These are phyloP conservation scores for Candida oleophila DNA, from an alignment of 805 yeast species.

Conservation along the genomic window DNA sequence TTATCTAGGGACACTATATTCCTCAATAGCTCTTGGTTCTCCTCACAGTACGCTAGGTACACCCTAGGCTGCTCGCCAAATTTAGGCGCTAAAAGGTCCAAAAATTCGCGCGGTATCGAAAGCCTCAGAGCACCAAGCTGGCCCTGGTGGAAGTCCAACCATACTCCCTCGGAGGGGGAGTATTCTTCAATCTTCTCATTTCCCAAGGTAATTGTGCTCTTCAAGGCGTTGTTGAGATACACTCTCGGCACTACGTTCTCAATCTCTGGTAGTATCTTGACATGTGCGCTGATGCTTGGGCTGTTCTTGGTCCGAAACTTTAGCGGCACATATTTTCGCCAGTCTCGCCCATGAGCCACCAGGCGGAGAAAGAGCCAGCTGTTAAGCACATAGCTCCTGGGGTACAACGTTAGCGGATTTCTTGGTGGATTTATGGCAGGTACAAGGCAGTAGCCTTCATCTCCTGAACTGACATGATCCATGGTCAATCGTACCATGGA, in stretches of 20 bases:
- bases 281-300: neutral
- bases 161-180: neutral
- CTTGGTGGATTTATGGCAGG: neutral
- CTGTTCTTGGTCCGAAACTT: conserved; percentile 2
- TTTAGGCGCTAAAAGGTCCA: no score
- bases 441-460: neutral
- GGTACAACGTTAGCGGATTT: neutral
- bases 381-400: conserved; percentile 2
- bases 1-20: neutral
- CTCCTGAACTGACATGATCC: neutral
- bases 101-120: neutral
- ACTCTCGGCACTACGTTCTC: neutral
- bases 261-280: neutral
- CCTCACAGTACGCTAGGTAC: neutral
- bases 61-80: neutral
- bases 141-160: neutral
- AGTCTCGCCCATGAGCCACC: neutral
- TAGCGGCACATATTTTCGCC: conserved; percentile 2
- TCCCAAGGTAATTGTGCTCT: neutral
- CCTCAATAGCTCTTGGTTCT: neutral
- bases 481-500: conserved; percentile 4
- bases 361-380: neutral
- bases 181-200: neutral
- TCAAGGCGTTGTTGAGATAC: neutral
- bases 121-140: neutral